Evolutionary conservation across 2,329 filamentous ascomycete genomes (phyloP).

Genomic region (Sporothrix luriei): DNA sequence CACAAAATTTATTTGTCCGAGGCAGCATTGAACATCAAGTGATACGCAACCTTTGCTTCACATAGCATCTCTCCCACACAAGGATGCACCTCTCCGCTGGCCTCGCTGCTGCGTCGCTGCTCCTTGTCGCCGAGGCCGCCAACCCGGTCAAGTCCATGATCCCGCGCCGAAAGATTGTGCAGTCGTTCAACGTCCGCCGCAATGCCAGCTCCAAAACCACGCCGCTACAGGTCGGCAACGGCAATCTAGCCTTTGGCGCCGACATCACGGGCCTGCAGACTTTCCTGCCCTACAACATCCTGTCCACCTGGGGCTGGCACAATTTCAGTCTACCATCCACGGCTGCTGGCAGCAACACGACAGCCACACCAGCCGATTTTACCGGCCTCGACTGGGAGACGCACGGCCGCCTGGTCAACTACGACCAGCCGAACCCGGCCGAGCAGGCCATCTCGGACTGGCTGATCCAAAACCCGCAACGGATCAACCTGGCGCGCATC

Average conservation of each 20-base stretch:
- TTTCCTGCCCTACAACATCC: conserved; percentile 51
- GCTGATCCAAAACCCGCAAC: conserved; percentile 54
- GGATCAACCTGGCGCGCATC: conserved; percentile 53
- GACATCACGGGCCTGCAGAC: conserved; percentile 53
- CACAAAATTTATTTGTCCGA: neutral
- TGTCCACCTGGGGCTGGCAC: conserved; percentile 56
- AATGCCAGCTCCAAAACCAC: conserved; percentile 54
- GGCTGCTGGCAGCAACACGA: conserved; percentile 43
- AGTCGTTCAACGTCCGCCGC: conserved; percentile 51
- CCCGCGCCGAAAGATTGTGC: conserved; percentile 44
- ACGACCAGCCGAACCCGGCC: conserved; percentile 48
- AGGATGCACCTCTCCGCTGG: conserved; percentile 2
- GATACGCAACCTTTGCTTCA: neutral
- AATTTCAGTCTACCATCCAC: conserved; percentile 50
- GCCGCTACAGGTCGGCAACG: conserved; percentile 55
- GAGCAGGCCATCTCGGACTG: conserved; percentile 49
- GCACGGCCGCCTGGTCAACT: conserved; percentile 48
- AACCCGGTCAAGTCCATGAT: conserved; percentile 35
- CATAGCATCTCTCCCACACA: neutral
- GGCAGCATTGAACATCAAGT: neutral
- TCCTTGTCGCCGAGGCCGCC: conserved; percentile 4
- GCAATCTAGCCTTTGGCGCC: conserved; percentile 53
- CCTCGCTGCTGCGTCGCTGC: conserved; percentile 2
- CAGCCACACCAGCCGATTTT: conserved; percentile 44
- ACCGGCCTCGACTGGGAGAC: conserved; percentile 50